Base-by-base conservation (phyloP, 805 yeast species). In the Yueomyces sinensis region DNA sequence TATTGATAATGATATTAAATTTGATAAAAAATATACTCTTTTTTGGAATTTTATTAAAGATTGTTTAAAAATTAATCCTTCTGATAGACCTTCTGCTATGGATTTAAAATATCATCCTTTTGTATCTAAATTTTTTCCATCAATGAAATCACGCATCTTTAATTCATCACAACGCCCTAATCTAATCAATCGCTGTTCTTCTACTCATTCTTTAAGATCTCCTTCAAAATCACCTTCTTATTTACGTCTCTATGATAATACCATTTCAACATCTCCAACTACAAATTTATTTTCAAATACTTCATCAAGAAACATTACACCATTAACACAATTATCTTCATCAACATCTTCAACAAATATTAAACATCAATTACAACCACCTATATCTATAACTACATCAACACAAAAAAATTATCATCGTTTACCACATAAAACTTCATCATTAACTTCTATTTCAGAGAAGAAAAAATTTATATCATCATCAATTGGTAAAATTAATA, bases 1-100 rank as follows among this genome's bases (percentile, higher is more conserved):
- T 37, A 74, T 73, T 42, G 79, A 74, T 39, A 80, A 81, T 15
- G 66, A 62, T 11, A 71, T 66, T 43, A 70, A 72, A 49, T 72
- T 80, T 33, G 65, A 73, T 15, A 64, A 75, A 9, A 37, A 42
- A 18, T 43, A 34, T n/a, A 46, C 46, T 2, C 58, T 58, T 9
- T 77, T 79, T 24, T 67, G 67, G 48, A 68, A 70, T 37, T 75
- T 79, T 43, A 58, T 78, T n/a, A 42, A 52, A 4, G 41, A 50
- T 17, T 77, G 84, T 45, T 67, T 78, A 37, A 48, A 42, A 5
- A 48, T 63, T 6, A 67, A 72, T 40, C 63, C 71, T 1, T 37
- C 38, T 1, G 41, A 61, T 34, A 61, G 86, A 25, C 54, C 67
- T 13, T 62, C 70, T 0, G 68, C 74, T 0, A 50, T 45, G 3